Evolutionary conservation across 352 stramenopile genomes (phyloP), one percentile per base, ranked within the genome.

Genomic region (Globisporangium solare): DNA sequence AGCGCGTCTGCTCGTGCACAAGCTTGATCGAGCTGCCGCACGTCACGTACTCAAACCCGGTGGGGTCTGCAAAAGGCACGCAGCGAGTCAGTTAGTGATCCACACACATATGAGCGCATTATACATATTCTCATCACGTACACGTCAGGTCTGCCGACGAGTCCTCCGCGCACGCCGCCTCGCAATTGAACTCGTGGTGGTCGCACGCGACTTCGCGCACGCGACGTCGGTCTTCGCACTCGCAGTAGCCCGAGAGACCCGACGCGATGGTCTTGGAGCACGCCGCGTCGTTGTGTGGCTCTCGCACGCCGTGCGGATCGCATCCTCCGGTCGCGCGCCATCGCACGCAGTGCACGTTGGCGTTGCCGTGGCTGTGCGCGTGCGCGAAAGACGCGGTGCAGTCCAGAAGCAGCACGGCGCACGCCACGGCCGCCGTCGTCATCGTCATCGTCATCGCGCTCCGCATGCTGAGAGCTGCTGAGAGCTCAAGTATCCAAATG

Each of bases 1-100:
- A 92, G 55, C 84, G 79, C 52, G 64, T 86, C 12, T 54, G 45
- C 53, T 92, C 82, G 47, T 94, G 79, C 35, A 91, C 82, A 20
- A 94, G 62, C 65, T 94, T 94, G 58, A 94, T 88, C 45, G 82
- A 86, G 58, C 81, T 92, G 42, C 84, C 84, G 31, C 84, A 94
- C 37, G 81, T 94, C 54, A 94, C 84, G 45, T 83, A 70, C 67
- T 92, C 79, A 47, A 94, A 91, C 22, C 80, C 84, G 39, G 74
- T 60, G 13, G 84, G 78, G 46, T 88, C 82, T 92, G 50, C 47
- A 54, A 13, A 24, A 43, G 3, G n/a, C 27, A 49, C 21, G n/a
- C 21, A 24, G 8, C 5, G 40, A 35, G 27, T 35, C 27, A 35
- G 27, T 35, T 10, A 35, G 27, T 35, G 0, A 35, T 35, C 27